Base-by-base conservation (phyloP, 768 basidiomycete species). In the Phlegmacium glaucopus region DNA sequence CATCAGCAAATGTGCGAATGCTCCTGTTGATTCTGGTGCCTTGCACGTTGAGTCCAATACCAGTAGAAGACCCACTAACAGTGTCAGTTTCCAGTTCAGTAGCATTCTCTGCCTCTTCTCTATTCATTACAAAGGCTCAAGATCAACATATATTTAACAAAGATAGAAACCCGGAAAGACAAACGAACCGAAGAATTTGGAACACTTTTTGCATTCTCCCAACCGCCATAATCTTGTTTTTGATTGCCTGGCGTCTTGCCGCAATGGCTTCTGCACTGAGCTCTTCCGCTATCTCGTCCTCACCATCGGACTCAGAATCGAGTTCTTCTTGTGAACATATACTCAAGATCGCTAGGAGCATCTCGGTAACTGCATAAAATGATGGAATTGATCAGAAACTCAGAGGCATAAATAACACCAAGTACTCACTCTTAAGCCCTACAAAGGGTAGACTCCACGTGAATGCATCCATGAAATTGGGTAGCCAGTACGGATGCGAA, bases 371-470 rank as follows among this genome's bases (percentile, higher is more conserved):
- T 97, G 51, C 2, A 44, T 7, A 48, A 11, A 5, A 26, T 28
- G 42, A 29, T 35, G 11, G 30, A 37, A 37, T 18, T 6, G 40
- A 15, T 4, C 9, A 46, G 34, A 42, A 13, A 67, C 29, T 62
- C 1, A 10, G 16, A n/a, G 43, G 36, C 27, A 26, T 9, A 39
- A 44, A 16, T 4, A 32, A 64, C 29, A 47, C 22, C 34, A 29
- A 32, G 4, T 17, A 71, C 90, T 45, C 51, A 94, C 94, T 96
- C 72, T 98, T 98, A 54, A 91, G 85, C 44, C 94, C 94, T 4
- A 98, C 94, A 62, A 98, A 98, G 0, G 95, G 95, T 47, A 98
- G 64, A 76, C 88, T 91, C 95, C 94, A 98, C 9, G 94, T 95
- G 63, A 98, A 98, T 26, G 92, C 94, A 61, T 98, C 91, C 82